Evolutionary conservation across 768 basidiomycete genomes (phyloP).

Genomic region (Suillus subaureus): DNA sequence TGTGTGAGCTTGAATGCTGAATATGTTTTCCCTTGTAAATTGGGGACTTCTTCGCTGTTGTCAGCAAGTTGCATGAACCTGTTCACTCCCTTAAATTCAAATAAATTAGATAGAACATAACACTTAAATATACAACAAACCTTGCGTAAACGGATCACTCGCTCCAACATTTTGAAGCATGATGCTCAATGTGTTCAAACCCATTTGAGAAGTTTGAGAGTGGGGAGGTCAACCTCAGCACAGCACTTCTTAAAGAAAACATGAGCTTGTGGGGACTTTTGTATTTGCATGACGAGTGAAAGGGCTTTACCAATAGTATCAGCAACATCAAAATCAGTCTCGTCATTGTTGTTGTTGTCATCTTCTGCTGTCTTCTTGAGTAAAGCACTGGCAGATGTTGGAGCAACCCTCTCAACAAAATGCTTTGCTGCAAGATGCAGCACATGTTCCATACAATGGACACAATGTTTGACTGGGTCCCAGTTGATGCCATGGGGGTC

Average conservation of each 20-base stretch:
- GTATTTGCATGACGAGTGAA: conserved; percentile 20
- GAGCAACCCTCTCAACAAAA: conserved; percentile 30
- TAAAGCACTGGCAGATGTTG: conserved; percentile 9
- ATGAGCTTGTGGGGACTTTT: conserved; percentile 28
- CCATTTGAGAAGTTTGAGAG: conserved; percentile 31
- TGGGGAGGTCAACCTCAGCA: background rate
- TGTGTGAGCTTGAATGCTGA: conserved; percentile 20
- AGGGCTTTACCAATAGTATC: conserved; percentile 11
- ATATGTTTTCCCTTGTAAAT: conserved; percentile 29
- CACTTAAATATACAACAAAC: background rate
- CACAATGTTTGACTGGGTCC: conserved; percentile 14
- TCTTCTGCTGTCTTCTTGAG: conserved; percentile 8
- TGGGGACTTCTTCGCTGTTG: conserved; percentile 23
- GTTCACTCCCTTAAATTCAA: background rate
- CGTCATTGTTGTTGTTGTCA: background rate
- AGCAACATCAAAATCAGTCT: conserved; percentile 12
- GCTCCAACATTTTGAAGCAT: conserved; percentile 16
- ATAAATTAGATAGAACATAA: background rate
- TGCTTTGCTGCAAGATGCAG: conserved; percentile 31
- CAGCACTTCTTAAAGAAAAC: conserved; percentile 26
- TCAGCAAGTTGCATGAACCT: conserved; percentile 27
- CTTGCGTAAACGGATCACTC: conserved; percentile 12
- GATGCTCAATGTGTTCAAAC: conserved; percentile 33
- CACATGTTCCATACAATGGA: conserved; percentile 37
- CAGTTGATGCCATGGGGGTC: conserved; percentile 20